phyloP scores from a whole-genome alignment of 139 green algal genomes.

The Penium margaritaceum region DNA sequence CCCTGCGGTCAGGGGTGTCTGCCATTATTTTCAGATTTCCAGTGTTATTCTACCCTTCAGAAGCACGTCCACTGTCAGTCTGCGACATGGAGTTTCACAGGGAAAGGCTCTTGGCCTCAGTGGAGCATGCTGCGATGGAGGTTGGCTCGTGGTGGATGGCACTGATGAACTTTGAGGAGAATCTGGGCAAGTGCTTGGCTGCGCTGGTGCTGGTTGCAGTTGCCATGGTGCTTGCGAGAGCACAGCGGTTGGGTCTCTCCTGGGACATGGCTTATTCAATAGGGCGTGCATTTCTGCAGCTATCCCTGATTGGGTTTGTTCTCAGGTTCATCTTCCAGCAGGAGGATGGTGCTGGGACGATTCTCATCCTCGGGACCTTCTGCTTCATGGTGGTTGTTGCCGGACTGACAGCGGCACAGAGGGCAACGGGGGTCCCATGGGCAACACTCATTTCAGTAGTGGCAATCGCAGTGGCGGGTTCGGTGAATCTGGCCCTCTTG shows the following conservation, averaged over 20 bases:
- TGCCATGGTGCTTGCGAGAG: constrained; percentile 17
- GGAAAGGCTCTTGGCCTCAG: neutral
- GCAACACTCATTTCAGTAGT: neutral
- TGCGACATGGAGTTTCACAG: neutral
- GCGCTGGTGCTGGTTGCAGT: constrained; percentile 4
- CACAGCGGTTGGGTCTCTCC: constrained; percentile 6
- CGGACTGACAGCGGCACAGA: constrained; percentile 23
- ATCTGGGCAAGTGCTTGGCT: too few relatives aligned
- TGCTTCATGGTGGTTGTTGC: constrained; percentile 33
- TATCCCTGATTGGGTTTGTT: constrained; percentile 25
- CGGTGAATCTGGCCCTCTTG: constrained; percentile 3
- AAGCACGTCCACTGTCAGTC: neutral
- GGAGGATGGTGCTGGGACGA: neutral
- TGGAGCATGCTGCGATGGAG: neutral
- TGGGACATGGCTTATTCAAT: constrained; percentile 25
- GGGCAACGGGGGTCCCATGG: neutral
- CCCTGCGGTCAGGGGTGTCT: too few relatives aligned
- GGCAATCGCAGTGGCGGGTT: constrained; percentile 3
- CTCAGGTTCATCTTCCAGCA: constrained; percentile 31
- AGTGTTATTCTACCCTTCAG: too few relatives aligned
- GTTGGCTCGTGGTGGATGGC: too few relatives aligned
- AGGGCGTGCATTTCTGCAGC: constrained; percentile 30
- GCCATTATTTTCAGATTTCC: too few relatives aligned
- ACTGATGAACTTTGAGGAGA: too few relatives aligned
- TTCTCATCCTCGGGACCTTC: constrained; percentile 18